These are phyloP conservation scores for Lecanosticta acicola DNA, from an alignment of 2,329 filamentous ascomycete genomes.

Conservation along the genomic window DNA sequence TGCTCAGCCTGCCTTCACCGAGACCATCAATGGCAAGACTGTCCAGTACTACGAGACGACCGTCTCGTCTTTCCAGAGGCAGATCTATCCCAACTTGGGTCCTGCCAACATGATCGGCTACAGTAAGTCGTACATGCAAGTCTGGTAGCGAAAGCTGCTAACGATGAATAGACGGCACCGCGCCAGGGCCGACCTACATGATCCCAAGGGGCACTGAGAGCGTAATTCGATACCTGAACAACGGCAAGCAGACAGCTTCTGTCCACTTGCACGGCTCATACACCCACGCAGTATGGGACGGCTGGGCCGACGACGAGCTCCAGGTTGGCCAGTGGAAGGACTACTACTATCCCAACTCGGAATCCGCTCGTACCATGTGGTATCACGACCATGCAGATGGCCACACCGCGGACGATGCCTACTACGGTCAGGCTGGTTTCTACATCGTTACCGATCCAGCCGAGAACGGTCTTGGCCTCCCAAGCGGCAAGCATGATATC, in stretches of 20 bases:
- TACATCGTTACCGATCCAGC: slow-evolving; percentile 51
- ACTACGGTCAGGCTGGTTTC: slow-evolving; percentile 52
- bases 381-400: slow-evolving; percentile 48
- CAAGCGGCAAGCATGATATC: slow-evolving; percentile 50
- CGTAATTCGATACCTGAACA: slow-evolving; percentile 52
- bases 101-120: slow-evolving; percentile 45
- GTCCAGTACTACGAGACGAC: slow-evolving; percentile 47
- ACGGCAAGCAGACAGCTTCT: slow-evolving; percentile 39
- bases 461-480: slow-evolving; percentile 47
- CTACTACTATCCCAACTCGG: slow-evolving; percentile 56
- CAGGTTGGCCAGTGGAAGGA: slow-evolving; percentile 53
- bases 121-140: slow-evolving; percentile 19
- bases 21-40: slow-evolving; percentile 30
- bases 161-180: slow-evolving; percentile 39
- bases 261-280: slow-evolving; percentile 54
- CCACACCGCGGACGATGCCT: slow-evolving; percentile 50
- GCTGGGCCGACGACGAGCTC: slow-evolving; percentile 52
- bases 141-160: not conserved
- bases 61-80: slow-evolving; percentile 37
- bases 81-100: slow-evolving; percentile 41
- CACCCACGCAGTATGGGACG: slow-evolving; percentile 34
- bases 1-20: slow-evolving; percentile 30
- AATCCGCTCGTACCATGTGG: slow-evolving; percentile 52
- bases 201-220: slow-evolving; percentile 47
- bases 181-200: slow-evolving; percentile 50